Conservation (phyloP, 2,329 filamentous ascomycete species). For the Aspergillaceae sp. region DNA sequence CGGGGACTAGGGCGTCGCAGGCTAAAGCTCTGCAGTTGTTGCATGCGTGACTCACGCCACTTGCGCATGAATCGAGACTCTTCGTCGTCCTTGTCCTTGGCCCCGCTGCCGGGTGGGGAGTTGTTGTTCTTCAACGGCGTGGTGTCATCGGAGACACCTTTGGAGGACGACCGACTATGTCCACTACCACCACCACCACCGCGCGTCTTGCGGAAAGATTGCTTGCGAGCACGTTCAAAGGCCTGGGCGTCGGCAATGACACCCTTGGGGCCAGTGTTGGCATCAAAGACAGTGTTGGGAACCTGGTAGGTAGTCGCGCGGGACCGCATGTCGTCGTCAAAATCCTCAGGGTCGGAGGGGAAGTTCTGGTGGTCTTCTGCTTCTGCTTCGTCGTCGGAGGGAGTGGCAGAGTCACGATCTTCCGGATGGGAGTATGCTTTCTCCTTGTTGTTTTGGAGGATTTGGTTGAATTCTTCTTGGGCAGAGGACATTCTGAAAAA, state of each 20-base stretch:
- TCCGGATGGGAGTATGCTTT: constrained; percentile 34
- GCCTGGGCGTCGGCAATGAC: constrained; percentile 45
- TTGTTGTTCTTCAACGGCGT: constrained; percentile 17
- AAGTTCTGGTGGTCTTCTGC: constrained; percentile 17
- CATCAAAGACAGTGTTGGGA: constrained; percentile 38
- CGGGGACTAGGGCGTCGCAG: constrained; percentile 67
- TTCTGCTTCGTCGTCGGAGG: constrained; percentile 18
- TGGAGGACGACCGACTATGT: constrained; percentile 22
- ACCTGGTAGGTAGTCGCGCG: constrained; percentile 33
- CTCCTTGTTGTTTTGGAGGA: constrained; percentile 31
- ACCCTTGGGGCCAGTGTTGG: constrained; percentile 45
- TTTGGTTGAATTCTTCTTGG: constrained; percentile 40
- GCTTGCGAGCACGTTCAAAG: constrained; percentile 41
- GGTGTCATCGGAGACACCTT: constrained; percentile 11
- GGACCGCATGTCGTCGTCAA: constrained; percentile 27
- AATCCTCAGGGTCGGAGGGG: constrained; percentile 28
- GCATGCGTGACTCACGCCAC: constrained; percentile 74
- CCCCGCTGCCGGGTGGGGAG: constrained; percentile 13
- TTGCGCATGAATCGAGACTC: constrained; percentile 74
- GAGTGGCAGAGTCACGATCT: constrained; percentile 24
- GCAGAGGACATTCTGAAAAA: constrained; percentile 34
- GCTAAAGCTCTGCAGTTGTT: constrained; percentile 62
- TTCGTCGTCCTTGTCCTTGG: constrained; percentile 52
- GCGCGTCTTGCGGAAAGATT: constrained; percentile 36
- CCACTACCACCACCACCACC: too few species aligned